A percentile compares a stretch with the other conserved stretches of the same genome.
These are phyloP conservation scores for Prunus mume DNA, from an alignment of 306 rosid species.

Conservation along the genomic window DNA sequence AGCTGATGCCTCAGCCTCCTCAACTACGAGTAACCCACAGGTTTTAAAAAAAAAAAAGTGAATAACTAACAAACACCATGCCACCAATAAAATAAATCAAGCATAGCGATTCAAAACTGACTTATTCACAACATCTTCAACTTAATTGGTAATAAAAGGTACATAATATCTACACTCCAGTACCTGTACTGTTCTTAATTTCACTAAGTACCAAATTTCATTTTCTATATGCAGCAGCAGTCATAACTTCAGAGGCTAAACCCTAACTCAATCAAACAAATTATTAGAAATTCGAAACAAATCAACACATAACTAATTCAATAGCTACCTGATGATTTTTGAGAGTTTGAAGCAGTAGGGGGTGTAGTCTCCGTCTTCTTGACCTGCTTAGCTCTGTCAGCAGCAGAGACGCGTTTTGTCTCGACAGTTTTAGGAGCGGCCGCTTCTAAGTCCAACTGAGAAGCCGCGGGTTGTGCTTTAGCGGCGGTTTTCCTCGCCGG, in stretches of 20 bases:
- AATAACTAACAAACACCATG: not conserved
- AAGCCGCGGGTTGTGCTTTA: slow-evolving; percentile 29
- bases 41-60: not conserved
- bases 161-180: not conserved
- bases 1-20: slow-evolving; percentile 25
- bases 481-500: slow-evolving; percentile 45
- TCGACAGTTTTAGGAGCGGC: slow-evolving; percentile 20
- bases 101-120: not conserved
- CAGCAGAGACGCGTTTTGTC: slow-evolving; percentile 35
- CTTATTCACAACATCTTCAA: not conserved
- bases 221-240: not conserved
- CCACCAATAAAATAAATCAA: not conserved
- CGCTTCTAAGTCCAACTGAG: slow-evolving; percentile 2
- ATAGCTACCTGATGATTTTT: slow-evolving; percentile 40
- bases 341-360: slow-evolving; percentile 26
- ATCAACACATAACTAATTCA: not conserved
- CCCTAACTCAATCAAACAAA: not conserved
- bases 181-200: not conserved
- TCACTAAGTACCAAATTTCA: not conserved
- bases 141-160: not conserved
- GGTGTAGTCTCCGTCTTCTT: slow-evolving; percentile 49
- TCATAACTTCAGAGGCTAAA: not conserved
- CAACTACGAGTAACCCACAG: slow-evolving; percentile 21
- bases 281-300: not conserved
- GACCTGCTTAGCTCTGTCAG: slow-evolving; percentile 34